These are phyloP conservation scores for Codiaeum variegatum DNA, from an alignment of 441 rosid species.

Conservation along the genomic window DNA sequence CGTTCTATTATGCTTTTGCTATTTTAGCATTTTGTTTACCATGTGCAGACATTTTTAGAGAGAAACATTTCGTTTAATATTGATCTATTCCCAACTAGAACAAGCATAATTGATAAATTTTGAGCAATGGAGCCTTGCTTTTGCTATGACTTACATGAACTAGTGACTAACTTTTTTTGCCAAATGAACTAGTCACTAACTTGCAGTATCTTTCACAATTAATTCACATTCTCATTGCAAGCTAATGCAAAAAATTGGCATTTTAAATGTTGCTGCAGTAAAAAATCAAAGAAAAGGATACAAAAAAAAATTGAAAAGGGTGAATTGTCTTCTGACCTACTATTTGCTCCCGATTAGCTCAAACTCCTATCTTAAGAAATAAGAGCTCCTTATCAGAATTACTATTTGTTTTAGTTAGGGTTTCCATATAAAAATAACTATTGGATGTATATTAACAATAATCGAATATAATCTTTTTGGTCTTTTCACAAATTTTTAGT, in stretches of 20 bases:
- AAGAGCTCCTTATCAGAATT: too few relatives aligned
- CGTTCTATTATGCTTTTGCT: neutral
- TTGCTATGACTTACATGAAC: neutral
- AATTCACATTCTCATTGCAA: neutral
- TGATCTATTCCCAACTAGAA: neutral
- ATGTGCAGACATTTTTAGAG: neutral
- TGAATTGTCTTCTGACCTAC: too few relatives aligned
- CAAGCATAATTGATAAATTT: neutral
- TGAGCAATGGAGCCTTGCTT: neutral
- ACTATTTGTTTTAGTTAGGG: too few relatives aligned
- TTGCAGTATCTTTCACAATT: slow-evolving; percentile 2
- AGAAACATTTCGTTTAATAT: neutral
- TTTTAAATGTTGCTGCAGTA: neutral
- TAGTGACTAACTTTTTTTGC: too few relatives aligned
- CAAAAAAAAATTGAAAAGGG: too few relatives aligned
- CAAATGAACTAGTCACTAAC: neutral
- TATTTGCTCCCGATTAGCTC: too few relatives aligned
- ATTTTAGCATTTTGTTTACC: neutral
- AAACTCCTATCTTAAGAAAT: too few relatives aligned
- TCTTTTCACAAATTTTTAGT: too few relatives aligned
- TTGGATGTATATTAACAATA: too few relatives aligned
- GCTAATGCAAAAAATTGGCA: neutral
- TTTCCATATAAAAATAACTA: too few relatives aligned
- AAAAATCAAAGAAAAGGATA: neutral
- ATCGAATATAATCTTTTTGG: too few relatives aligned